phyloP scores from a whole-genome alignment of 2,329 filamentous ascomycete species.

The Apiospora hydei region DNA sequence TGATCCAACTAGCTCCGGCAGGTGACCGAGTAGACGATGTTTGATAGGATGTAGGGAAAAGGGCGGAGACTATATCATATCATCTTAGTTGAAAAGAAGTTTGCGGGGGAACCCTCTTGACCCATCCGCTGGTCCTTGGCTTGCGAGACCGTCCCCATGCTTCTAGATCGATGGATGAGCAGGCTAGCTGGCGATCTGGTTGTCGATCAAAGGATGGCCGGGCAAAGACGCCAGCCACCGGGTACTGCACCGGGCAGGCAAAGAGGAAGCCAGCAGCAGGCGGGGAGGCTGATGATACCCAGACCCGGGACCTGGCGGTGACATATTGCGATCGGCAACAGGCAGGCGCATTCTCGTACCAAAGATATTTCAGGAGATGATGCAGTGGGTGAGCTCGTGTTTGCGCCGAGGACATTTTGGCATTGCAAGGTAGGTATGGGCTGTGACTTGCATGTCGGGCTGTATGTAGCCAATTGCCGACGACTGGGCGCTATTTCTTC shows the following conservation, averaged over 20 bases:
- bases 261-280: neutral
- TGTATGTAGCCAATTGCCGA: slow-evolving; percentile 17
- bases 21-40: neutral
- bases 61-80: neutral
- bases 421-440: neutral
- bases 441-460: neutral
- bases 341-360: neutral
- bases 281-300: neutral
- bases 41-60: neutral
- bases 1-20: slow-evolving; percentile 7
- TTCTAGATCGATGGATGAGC: neutral
- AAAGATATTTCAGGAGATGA: neutral
- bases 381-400: neutral
- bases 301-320: neutral
- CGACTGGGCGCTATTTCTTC: slow-evolving; percentile 4
- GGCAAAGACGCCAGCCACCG: neutral
- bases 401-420: neutral
- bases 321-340: neutral
- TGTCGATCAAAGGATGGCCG: neutral
- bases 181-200: slow-evolving; percentile 1
- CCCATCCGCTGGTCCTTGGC: neutral
- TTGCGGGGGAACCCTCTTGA: neutral
- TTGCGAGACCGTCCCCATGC: neutral
- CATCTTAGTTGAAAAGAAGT: neutral
- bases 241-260: neutral